Evolutionary conservation across 1,284 basidiomycete species (phyloP), one percentile per base, ranked within the genome.

Genomic region (Heliocybe sulcata): DNA sequence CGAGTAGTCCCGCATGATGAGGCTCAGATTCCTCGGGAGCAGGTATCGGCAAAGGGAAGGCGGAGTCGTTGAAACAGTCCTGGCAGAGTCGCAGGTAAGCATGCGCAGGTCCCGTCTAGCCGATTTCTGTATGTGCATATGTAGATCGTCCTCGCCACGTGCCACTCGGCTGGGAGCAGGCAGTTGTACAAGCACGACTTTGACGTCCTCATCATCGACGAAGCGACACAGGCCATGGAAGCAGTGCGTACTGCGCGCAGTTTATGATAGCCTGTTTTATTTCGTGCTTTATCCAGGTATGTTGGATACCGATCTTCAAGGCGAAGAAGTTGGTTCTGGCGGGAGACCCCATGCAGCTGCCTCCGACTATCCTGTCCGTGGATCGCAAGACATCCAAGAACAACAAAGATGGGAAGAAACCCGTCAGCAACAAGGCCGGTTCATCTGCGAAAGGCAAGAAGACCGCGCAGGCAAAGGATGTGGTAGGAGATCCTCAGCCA

Each of bases 181-280:
- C 92, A 93, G 61, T 71, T 96, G 9, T 79, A 80, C 38, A 83
- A 87, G 57, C 77, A 87, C 57, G 69, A 77, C 2, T 99, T 98
- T 63, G 96, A 98, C 66, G 86, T 94, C 0, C 85, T 94, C 8
- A 89, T 98, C 45, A 93, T 99, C 42, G 96, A 98, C 62, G 96
- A 98, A 72, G 93, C 94, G 0, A 98, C 95, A 0, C 96, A 98
- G 69, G 95, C 94, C 2, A 68, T 97, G n/a, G 95, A 98, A 71
- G 90, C 94, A 8, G 91, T 94, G 64, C 61, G 62, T 19, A 35
- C 16, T 14, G 38, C 53, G 35, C 51, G 6, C 45, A 47, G 9
- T 45, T 57, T 38, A 57, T 1, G 56, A 19, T 2, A 16, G 31
- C 16, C 47, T 27, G 56, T 14, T 33, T 56, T n/a, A 56, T 59